Evolutionary conservation across 495 filamentous ascomycete genomes (phyloP), one percentile per base, ranked within the genome.

Genomic region (Penicillium goetzii): DNA sequence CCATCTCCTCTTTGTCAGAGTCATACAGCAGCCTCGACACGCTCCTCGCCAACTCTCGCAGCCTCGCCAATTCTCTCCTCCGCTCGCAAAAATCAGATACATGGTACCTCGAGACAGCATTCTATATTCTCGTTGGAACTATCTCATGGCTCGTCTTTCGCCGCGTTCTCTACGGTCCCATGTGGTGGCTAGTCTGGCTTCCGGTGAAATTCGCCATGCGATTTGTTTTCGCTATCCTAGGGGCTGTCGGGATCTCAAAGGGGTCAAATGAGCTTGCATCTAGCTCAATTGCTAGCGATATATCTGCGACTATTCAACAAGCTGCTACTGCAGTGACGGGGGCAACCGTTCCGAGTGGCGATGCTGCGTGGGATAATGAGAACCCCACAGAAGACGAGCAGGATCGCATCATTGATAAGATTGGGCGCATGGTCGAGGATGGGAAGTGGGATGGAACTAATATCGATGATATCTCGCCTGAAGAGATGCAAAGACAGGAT

Each of bases 81-180:
- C 86, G 86, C 66, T 92, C 90, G 33, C 91, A 93, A 70, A 97
- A 97, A 79, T 93, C 89, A 43, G 95, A 98, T 74, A 95, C 92
- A 4, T 99, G 95, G 95, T 99, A 99, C 68, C 83, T 97, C 30
- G 87, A 92, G 75, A 93, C 89, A 21, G 88, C 93, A 0, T 88
- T 98, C 65, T 93, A 92, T 66, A 76, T 98, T 51, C 83, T 98
- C 10, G 41, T 90, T 15, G 82, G 76, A 3, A 97, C 90, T 7
- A 86, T 97, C 34, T 76, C 76, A 12, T 99, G 95, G 95, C 80
- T 99, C 10, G 68, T 98, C 2, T 95, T 94, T 61, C 80, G 95
- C 19, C 78, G 95, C 8, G 79, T 93, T 9, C 67, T 99, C 9
- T 97, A 94, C 77, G 93, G 95, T 0, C 95, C 96, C 14, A 75